Conservation (phyloP, 1,284 basidiomycete species). For the Wolfiporia cocos region DNA sequence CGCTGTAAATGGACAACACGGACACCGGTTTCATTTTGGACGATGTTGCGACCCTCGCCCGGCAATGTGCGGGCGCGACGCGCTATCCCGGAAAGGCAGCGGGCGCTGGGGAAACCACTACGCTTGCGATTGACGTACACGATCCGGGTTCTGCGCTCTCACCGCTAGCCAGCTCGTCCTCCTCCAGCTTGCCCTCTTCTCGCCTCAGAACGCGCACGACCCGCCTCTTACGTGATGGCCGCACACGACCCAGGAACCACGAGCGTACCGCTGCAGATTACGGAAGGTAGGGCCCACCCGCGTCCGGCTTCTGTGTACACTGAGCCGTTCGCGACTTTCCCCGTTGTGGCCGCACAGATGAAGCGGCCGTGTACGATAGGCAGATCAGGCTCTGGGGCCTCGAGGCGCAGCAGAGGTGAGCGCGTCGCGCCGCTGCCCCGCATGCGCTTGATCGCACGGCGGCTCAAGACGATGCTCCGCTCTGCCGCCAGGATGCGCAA, state of each 20-base stretch:
- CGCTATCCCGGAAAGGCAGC: not conserved
- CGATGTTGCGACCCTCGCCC: too few relatives aligned
- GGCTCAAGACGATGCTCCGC: not conserved
- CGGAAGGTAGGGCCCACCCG: slow-evolving; percentile 30
- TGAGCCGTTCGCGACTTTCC: not conserved
- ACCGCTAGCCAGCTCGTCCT: not conserved
- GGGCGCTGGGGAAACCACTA: too few relatives aligned
- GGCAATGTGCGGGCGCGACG: slow-evolving; percentile 13
- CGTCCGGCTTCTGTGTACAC: not conserved
- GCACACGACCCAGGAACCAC: slow-evolving; percentile 26
- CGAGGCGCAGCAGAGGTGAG: slow-evolving; percentile 91
- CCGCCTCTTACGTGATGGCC: slow-evolving; percentile 19
- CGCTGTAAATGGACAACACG: too few relatives aligned
- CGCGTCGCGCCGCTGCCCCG: slow-evolving; percentile 2
- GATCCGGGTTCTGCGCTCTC: too few relatives aligned
- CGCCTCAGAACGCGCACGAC: not conserved
- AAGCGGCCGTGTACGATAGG: slow-evolving; percentile 89
- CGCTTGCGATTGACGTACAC: too few relatives aligned
- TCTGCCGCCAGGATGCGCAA: slow-evolving; percentile 74
- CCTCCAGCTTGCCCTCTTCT: not conserved
- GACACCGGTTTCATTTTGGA: too few relatives aligned
- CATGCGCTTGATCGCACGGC: not conserved
- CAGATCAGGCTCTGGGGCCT: slow-evolving; percentile 98
- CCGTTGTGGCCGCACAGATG: slow-evolving; percentile 39
- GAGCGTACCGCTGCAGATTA: slow-evolving; percentile 33